Base-by-base conservation (phyloP, 441 rosid genomes). In the Hura crepitans region DNA sequence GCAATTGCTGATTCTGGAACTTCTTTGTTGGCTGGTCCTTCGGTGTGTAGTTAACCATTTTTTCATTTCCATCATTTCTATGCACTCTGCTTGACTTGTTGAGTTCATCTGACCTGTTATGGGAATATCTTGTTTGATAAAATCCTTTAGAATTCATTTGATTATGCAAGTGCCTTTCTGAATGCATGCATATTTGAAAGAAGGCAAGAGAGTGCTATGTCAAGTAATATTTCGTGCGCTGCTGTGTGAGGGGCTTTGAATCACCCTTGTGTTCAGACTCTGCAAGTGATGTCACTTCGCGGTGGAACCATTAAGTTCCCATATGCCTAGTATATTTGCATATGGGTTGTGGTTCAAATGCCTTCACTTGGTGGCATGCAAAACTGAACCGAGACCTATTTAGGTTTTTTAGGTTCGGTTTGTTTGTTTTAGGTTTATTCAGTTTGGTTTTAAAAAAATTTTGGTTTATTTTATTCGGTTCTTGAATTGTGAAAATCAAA, bases 1-100 rank as follows among this genome's bases (percentile, higher is more conserved):
- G 96, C 93, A 18, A 87, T 91, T 79, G 93, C 91, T 68, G 96
- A 91, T 79, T 89, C 96, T 27, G 96, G 97, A 76, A 91, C 96
- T 72, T 91, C 96, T 28, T 71, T 91, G 83, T 65, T 91, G 81
- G 86, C 93, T 37, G 96, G 97, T 63, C 97, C 97, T 28, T 87
- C 91, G 72, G 97, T 89, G 62, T 60, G 87, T 69, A 64, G 62
- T 75, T 43, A 33, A 35, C 49, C 43, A 10, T 35, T 8, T 33
- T 51, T 61, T 33, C 18, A 22, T 50, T 15, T 31, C 2, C 15
- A 61, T 68, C 2, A 57, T 72, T 51, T 70, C 18, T 27, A 9
- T 72, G 6, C 10, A 11, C 43, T 7, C 30, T 47, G 56, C 5
- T 66, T 60, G 50, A 60, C 11, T 0, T 5, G 22, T 20, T 23